Evolutionary conservation across 2,329 filamentous ascomycete species (phyloP), one percentile per base, ranked within the genome.

Genomic region (Aspergillus hiratsukae): DNA sequence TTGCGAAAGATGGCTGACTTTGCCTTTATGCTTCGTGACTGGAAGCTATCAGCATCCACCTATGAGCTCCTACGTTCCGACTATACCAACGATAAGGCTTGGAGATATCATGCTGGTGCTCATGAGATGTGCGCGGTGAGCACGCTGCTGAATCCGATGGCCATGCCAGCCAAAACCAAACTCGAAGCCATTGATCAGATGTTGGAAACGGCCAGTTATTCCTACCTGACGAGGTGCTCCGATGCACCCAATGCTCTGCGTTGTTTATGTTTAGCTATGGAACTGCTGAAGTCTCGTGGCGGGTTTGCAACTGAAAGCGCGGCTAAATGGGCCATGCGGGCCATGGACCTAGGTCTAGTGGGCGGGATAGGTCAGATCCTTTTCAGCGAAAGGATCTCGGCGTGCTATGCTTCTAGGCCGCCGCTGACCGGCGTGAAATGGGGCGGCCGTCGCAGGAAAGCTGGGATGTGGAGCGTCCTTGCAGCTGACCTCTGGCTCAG

Each of bases 1-100:
- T 90, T 99, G 84, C 87, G 94, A 37, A 96, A 95, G 69, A 79
- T 99, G 50, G 94, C 90, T 46, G 94, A 99, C 71, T 97, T 93
- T 74, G 87, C 91, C 10, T 96, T 99, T 68, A 97, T 99, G 92
- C 81, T 99, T 40, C 85, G 94, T 31, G 95, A 99, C 73, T 99
- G 89, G 86, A 97, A 95, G 73, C 78, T 99, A 37, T 90, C 94
- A 9, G 85, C 94, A 64, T 91, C 88, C 11, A 96, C 90, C 0
- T 99, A 97, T 70, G 93, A 99, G 56, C 82, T 99, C 4, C 77
- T 99, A 8, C 85, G 91, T 53, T 84, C 87, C 7, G 95, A 99
- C 71, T 99, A 93, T 72, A 87, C 86, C 68, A 94, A 94, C 69
- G 92, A 97, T 71, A 97, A 97, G 73, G 95, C 94, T 1, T 99